Percentiles rank a stretch among this genome's conserved stretches.
phyloP scores from a whole-genome alignment of 192 early-diverging fungal species.

The Coemansia guatemalensis region DNA sequence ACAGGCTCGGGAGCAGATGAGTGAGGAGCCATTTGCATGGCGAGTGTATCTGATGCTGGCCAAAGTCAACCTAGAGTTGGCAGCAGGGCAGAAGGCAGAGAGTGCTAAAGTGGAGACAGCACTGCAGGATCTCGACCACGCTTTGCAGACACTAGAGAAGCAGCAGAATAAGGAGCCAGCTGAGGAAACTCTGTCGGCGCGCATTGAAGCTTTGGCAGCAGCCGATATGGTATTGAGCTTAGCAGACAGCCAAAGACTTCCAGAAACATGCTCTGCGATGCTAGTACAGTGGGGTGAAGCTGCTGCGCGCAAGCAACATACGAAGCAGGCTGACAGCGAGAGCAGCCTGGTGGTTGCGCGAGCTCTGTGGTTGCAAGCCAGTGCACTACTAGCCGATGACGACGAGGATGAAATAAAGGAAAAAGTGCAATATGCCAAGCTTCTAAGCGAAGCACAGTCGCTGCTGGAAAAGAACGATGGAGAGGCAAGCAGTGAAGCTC shows the following conservation, averaged over 20 bases:
- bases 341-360: constrained; percentile 17
- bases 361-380: constrained; percentile 31
- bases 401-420: constrained; percentile 28
- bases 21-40: constrained; percentile 9
- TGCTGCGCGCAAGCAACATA: constrained; percentile 3
- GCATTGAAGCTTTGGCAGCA: constrained; percentile 6
- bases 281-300: constrained; percentile 33
- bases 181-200: background rate
- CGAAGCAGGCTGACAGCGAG: background rate
- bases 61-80: constrained; percentile 30
- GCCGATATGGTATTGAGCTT: constrained; percentile 38
- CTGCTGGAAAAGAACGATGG: constrained; percentile 9
- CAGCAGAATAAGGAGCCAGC: background rate
- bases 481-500: constrained; percentile 11
- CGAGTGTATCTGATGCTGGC: constrained; percentile 33
- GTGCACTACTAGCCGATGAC: constrained; percentile 23
- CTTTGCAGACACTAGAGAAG: constrained; percentile 5
- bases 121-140: constrained; percentile 12
- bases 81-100: constrained; percentile 2
- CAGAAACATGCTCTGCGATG: background rate
- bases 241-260: constrained; percentile 35
- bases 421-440: constrained; percentile 9
- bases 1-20: constrained; percentile 29
- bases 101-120: background rate
- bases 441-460: constrained; percentile 18